phyloP scores from a whole-genome alignment of 2,329 filamentous ascomycete species.

The Diaporthe sp. region DNA sequence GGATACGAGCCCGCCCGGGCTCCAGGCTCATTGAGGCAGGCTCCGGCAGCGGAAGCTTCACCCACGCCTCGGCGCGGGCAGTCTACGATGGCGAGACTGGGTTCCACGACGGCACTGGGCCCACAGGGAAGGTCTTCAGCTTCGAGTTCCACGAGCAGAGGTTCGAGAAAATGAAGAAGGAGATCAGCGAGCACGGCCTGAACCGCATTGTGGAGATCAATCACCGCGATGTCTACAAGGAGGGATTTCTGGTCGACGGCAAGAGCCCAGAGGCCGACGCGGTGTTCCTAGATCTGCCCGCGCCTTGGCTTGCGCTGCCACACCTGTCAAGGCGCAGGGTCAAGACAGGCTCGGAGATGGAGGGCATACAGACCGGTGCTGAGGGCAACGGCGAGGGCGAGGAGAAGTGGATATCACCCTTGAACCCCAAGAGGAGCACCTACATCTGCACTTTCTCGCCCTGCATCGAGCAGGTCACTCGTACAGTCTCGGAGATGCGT shows the following conservation, averaged over 20 bases:
- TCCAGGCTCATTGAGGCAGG: slow-evolving; percentile 83
- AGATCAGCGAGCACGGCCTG: slow-evolving; percentile 77
- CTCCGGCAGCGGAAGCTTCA: slow-evolving; percentile 86
- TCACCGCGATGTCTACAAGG: slow-evolving; percentile 82
- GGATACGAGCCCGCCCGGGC: slow-evolving; percentile 80
- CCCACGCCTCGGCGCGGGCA: slow-evolving; percentile 81
- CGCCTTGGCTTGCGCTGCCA: slow-evolving; percentile 83
- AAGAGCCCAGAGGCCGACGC: slow-evolving; percentile 75
- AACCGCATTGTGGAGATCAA: slow-evolving; percentile 77
- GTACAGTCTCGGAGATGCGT: slow-evolving; percentile 85
- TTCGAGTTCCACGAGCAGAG: slow-evolving; percentile 85
- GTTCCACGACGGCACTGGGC: slow-evolving; percentile 60
- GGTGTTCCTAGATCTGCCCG: slow-evolving; percentile 84
- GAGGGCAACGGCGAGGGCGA: slow-evolving; percentile 33
- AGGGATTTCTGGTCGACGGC: slow-evolving; percentile 76
- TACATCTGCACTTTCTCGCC: slow-evolving; percentile 96
- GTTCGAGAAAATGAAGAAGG: slow-evolving; percentile 75
- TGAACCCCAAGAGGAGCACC: slow-evolving; percentile 79
- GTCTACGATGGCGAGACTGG: slow-evolving; percentile 73
- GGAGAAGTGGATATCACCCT: slow-evolving; percentile 66
- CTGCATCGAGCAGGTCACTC: slow-evolving; percentile 95
- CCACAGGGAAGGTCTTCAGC: slow-evolving; percentile 80
- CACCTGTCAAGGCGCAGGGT: slow-evolving; percentile 74
- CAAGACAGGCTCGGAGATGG: slow-evolving; percentile 42
- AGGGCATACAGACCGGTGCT: slow-evolving; percentile 39